These are phyloP conservation scores for Austroboletus festivus DNA, from an alignment of 768 basidiomycete species.

Conservation along the genomic window DNA sequence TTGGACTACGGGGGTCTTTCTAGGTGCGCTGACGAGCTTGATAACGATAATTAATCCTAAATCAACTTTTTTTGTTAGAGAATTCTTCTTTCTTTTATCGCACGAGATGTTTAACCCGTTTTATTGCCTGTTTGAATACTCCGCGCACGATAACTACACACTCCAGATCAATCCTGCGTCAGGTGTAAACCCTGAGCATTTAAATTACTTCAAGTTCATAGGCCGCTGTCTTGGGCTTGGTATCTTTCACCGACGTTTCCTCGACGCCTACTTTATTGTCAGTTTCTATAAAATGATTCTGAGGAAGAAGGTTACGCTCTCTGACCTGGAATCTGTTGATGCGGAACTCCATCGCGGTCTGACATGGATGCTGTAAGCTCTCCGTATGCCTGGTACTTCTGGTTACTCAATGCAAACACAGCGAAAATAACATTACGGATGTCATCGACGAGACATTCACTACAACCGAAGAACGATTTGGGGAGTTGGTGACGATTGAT, in stretches of 20 bases:
- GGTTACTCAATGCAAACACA: slow-evolving; percentile 31
- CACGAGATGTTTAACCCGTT: slow-evolving; percentile 99
- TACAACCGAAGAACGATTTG: slow-evolving; percentile 95
- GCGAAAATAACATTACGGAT: slow-evolving; percentile 98
- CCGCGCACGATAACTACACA: slow-evolving; percentile 99
- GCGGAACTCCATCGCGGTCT: slow-evolving; percentile 91
- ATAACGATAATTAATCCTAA: background rate
- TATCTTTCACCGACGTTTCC: slow-evolving; percentile 98
- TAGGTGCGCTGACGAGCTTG: slow-evolving; percentile 50
- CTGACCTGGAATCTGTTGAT: slow-evolving; percentile 96
- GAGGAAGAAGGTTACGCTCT: slow-evolving; percentile 93
- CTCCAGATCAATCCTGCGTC: slow-evolving; percentile 99
- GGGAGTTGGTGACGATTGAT: slow-evolving; percentile 96
- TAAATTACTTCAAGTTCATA: slow-evolving; percentile 99
- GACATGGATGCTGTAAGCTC: slow-evolving; percentile 95
- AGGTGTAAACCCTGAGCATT: slow-evolving; percentile 96
- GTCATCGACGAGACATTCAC: slow-evolving; percentile 98
- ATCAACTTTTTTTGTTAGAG: slow-evolving; percentile 51
- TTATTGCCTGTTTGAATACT: slow-evolving; percentile 99
- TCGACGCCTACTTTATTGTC: slow-evolving; percentile 99
- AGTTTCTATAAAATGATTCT: slow-evolving; percentile 99
- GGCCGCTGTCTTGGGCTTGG: slow-evolving; percentile 92
- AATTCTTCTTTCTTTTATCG: slow-evolving; percentile 99
- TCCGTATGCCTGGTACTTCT: background rate
- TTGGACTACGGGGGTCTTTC: slow-evolving; percentile 98